Evolutionary conservation across 305 asterid species (phyloP).

Genomic region (Fraxinus dipetala): DNA sequence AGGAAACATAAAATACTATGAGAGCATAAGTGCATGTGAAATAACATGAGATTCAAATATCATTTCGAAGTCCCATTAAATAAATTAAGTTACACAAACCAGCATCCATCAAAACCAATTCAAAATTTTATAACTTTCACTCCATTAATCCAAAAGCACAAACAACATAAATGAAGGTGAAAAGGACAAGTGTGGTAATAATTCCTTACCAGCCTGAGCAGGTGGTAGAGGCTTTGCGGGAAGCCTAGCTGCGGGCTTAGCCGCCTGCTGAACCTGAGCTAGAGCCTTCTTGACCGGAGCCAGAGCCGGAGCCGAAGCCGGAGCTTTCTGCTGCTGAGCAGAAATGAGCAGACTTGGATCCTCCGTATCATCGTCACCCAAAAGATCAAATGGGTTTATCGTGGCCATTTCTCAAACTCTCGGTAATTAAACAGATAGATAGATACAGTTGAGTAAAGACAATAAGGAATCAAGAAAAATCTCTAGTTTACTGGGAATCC

Average conservation of each 20-base stretch:
- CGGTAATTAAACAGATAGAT: not conserved
- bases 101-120: not conserved
- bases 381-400: constrained; percentile 57
- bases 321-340: constrained; percentile 38
- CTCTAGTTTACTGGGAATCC: constrained; percentile 25
- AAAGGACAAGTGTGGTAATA: not conserved
- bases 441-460: constrained; percentile 8
- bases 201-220: constrained; percentile 39
- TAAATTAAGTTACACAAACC: not conserved
- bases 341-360: constrained; percentile 56
- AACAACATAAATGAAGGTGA: not conserved
- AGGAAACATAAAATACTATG: not conserved
- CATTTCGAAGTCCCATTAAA: not conserved
- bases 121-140: not conserved
- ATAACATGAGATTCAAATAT: not conserved
- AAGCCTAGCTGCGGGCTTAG: constrained; percentile 39
- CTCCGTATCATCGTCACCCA: constrained; percentile 63
- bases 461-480: not conserved
- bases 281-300: constrained; percentile 9
- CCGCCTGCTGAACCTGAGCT: constrained; percentile 13
- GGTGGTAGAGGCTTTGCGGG: constrained; percentile 64
- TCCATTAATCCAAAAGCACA: not conserved
- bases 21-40: not conserved
- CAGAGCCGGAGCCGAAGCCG: constrained; percentile 8
- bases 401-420: constrained; percentile 38